Evolutionary conservation across 2,329 filamentous ascomycete genomes (phyloP).

Genomic region (Scedosporium minutisporum): DNA sequence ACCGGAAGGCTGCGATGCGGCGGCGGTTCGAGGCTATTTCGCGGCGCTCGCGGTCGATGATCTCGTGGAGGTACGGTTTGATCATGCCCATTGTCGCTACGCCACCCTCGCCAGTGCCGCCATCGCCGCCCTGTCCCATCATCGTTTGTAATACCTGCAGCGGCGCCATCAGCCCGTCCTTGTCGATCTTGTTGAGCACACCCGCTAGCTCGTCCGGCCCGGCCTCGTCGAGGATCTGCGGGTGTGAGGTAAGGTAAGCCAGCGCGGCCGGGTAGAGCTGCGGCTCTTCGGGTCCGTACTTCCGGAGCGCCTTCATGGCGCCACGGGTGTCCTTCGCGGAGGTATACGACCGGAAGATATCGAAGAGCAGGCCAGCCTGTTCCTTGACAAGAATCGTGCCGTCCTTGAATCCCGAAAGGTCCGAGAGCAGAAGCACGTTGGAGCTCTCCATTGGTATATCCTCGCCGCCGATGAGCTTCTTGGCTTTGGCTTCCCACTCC

Average conservation of each 20-base stretch:
- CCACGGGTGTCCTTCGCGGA: conserved; percentile 84
- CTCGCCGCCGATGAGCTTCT: conserved; percentile 72
- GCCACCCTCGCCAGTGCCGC: conserved; percentile 22
- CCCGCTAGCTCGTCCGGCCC: conserved; percentile 70
- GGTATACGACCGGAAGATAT: conserved; percentile 95
- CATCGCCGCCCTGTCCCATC: conserved; percentile 39
- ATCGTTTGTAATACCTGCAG: conserved; percentile 94
- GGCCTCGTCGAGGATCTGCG: conserved; percentile 72
- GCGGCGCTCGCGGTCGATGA: conserved; percentile 77
- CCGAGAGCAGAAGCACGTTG: conserved; percentile 84
- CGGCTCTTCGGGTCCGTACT: conserved; percentile 86
- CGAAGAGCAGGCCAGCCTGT: conserved; percentile 80
- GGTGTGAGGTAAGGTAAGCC: conserved; percentile 83
- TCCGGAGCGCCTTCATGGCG: conserved; percentile 78
- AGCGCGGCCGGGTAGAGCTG: conserved; percentile 87
- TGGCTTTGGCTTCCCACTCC: conserved; percentile 85
- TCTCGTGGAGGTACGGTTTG: conserved; percentile 81
- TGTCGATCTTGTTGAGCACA: conserved; percentile 78
- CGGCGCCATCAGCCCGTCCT: conserved; percentile 86
- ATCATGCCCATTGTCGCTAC: conserved; percentile 97
- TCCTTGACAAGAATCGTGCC: conserved; percentile 90
- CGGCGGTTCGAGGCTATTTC: conserved; percentile 75
- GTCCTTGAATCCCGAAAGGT: conserved; percentile 80
- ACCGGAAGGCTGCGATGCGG: conserved; percentile 72
- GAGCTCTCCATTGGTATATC: conserved; percentile 85